Percentiles rank a stretch among this genome's conserved stretches.
Conservation (phyloP, 2,329 filamentous ascomycete genomes). For the Fusarium newnesense region DNA sequence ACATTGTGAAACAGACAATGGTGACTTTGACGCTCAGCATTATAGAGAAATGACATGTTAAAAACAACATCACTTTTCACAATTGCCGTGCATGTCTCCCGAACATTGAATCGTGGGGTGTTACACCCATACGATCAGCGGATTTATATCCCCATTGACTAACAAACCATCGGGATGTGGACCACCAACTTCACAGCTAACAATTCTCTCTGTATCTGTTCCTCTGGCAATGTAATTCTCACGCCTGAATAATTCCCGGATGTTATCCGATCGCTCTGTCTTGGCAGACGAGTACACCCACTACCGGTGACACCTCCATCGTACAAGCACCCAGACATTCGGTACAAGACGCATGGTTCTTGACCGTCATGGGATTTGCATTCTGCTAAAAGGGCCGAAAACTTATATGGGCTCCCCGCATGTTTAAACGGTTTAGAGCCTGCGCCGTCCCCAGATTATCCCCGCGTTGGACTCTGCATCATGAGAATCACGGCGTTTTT, state of each 20-base stretch:
- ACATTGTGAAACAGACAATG: neutral
- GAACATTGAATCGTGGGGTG: conserved; percentile 13
- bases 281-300: conserved; percentile 20
- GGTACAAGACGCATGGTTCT: neutral
- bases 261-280: neutral
- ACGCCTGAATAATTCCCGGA: neutral
- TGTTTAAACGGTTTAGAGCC: conserved; percentile 28
- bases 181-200: neutral
- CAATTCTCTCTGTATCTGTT: neutral
- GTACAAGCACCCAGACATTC: neutral
- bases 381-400: conserved; percentile 30
- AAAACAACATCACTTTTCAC: neutral
- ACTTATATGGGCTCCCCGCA: conserved; percentile 23
- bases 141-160: conserved; percentile 2
- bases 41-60: neutral
- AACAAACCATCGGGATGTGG: conserved; percentile 14
- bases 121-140: conserved; percentile 21
- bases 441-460: conserved; percentile 34
- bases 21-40: neutral
- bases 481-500: neutral
- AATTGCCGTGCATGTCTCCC: conserved; percentile 31
- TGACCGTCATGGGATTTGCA: conserved; percentile 23
- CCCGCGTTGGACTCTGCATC: conserved; percentile 15
- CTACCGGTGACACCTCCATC: neutral
- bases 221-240: neutral